A percentile compares a stretch with the other conserved stretches of the same genome.
These are phyloP conservation scores for Euclidium syriacum DNA, from an alignment of 345 rosid species.

Conservation along the genomic window DNA sequence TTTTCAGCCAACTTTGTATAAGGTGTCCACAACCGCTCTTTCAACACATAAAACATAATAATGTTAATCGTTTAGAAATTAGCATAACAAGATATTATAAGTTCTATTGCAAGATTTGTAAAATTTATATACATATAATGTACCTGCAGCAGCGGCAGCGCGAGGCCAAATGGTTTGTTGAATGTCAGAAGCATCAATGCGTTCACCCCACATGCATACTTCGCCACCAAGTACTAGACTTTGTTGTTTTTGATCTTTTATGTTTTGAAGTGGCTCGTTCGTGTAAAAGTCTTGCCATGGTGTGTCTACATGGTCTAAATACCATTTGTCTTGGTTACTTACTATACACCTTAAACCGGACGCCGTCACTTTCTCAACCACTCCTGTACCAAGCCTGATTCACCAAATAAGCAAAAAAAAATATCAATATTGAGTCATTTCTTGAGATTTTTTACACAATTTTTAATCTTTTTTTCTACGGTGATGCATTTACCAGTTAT, in stretches of 20 bases:
- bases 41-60: background rate
- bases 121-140: background rate
- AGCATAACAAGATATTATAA: background rate
- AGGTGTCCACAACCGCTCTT: constrained; percentile 71
- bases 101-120: background rate
- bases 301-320: constrained; percentile 56
- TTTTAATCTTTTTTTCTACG: background rate
- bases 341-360: constrained; percentile 64
- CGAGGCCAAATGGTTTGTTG: constrained; percentile 86
- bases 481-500: constrained; percentile 55
- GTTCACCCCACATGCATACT: constrained; percentile 84
- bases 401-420: background rate
- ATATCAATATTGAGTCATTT: background rate
- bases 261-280: constrained; percentile 55
- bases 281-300: constrained; percentile 51
- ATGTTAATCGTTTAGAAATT: background rate
- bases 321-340: constrained; percentile 81
- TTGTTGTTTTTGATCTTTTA: constrained; percentile 38
- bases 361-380: constrained; percentile 51
- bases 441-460: background rate
- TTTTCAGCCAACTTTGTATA: constrained; percentile 44
- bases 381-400: constrained; percentile 64
- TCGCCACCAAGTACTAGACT: constrained; percentile 67
- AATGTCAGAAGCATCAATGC: constrained; percentile 53
- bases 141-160: constrained; percentile 84